Percentiles rank a stretch among this genome's conserved stretches.
Conservation (phyloP, 2,329 filamentous ascomycete species). For the Epichloe glyceriae region DNA sequence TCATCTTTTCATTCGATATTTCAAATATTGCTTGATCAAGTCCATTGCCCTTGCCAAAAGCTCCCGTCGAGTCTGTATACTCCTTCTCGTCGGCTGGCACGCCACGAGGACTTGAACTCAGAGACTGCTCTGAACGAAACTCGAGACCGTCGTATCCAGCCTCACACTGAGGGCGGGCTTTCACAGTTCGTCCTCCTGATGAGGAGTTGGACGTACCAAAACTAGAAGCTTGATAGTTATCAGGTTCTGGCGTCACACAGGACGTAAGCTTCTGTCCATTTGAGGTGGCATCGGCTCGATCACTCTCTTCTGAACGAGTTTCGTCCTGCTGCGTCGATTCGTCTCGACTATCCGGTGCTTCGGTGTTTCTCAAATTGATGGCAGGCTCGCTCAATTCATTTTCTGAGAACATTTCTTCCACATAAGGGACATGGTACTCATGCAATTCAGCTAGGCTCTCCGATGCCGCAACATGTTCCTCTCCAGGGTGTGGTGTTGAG, state of each 20-base stretch:
- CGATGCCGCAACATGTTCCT: neutral
- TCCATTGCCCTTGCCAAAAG: neutral
- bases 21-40: neutral
- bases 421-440: slow-evolving; percentile 9
- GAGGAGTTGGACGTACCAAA: neutral
- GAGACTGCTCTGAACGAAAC: neutral
- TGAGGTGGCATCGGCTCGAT: neutral
- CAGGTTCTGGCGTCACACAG: neutral
- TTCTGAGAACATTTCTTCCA: slow-evolving; percentile 6
- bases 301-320: neutral
- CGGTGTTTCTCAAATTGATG: neutral
- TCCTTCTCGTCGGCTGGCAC: neutral
- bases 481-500: slow-evolving; percentile 2
- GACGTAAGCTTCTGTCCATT: neutral
- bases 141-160: neutral
- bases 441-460: neutral
- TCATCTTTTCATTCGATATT: neutral
- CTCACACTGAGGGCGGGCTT: neutral
- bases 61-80: neutral
- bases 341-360: neutral
- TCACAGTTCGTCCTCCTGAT: neutral
- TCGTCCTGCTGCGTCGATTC: neutral
- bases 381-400: neutral
- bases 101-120: neutral
- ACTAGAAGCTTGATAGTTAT: neutral